Conservation (phyloP, 1,139 yeast genomes). For the Chernovozyma sophiae-reginae region DNA sequence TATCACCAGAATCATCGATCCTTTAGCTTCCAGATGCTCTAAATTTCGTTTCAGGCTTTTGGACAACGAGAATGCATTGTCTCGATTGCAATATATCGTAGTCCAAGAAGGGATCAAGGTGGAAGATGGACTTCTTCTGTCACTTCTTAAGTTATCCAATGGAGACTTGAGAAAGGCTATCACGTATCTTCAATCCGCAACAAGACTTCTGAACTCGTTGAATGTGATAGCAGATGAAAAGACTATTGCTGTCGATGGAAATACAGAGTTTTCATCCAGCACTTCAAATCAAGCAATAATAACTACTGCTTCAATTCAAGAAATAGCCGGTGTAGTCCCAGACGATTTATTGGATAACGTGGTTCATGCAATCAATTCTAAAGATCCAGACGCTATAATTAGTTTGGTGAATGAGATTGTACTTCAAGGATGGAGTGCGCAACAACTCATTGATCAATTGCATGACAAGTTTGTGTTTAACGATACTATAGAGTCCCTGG, state of each 20-base stretch:
- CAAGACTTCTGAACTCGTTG: conserved; percentile 44
- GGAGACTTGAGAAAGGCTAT: conserved; percentile 96
- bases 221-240: conserved; percentile 9
- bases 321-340: conserved; percentile 85
- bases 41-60: conserved; percentile 85
- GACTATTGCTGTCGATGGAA: background rate
- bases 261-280: conserved; percentile 12
- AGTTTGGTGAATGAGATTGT: conserved; percentile 51
- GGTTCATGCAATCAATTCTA: conserved; percentile 34
- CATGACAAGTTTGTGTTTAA: conserved; percentile 69
- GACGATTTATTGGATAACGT: conserved; percentile 45
- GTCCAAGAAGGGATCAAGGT: conserved; percentile 45
- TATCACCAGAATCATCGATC: conserved; percentile 93
- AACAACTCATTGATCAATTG: conserved; percentile 71
- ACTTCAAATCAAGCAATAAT: conserved; percentile 19
- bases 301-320: conserved; percentile 49
- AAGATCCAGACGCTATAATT: conserved; percentile 36
- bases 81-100: conserved; percentile 60
- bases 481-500: conserved; percentile 47
- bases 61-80: conserved; percentile 65
- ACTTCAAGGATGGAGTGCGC: conserved; percentile 83
- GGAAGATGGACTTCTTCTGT: conserved; percentile 47
- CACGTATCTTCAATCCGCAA: conserved; percentile 84
- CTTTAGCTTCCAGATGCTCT: conserved; percentile 92
- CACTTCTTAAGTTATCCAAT: conserved; percentile 62